A percentile compares a stretch with the other conserved stretches of the same genome.
phyloP scores from a whole-genome alignment of 2,329 filamentous ascomycete genomes.

The Endothia cerciana region DNA sequence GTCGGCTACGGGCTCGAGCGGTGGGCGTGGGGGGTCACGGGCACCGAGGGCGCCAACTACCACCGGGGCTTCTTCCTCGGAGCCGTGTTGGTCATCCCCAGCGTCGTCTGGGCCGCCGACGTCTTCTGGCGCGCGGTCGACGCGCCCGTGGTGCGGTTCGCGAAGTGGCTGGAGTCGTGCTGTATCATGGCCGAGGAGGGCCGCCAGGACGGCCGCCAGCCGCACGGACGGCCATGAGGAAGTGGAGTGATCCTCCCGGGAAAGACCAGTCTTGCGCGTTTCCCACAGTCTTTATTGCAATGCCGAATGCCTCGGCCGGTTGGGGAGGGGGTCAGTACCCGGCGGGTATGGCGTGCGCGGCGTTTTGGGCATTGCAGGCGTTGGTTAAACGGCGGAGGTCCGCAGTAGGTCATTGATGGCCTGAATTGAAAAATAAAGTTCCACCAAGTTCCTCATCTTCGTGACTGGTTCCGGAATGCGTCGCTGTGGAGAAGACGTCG shows the following conservation, averaged over 20 bases:
- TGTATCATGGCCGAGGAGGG: slow-evolving; percentile 36
- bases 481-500: too few species aligned
- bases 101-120: slow-evolving; percentile 59
- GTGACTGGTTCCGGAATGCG: background rate
- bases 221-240: background rate
- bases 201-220: background rate
- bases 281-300: background rate
- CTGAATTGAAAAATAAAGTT: background rate
- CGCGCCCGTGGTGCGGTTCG: slow-evolving; percentile 58
- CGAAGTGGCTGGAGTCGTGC: slow-evolving; percentile 57
- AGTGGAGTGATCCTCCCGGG: background rate
- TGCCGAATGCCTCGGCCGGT: background rate
- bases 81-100: slow-evolving; percentile 52
- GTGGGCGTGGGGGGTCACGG: slow-evolving; percentile 52
- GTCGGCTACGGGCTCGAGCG: slow-evolving; percentile 56
- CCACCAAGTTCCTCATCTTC: background rate
- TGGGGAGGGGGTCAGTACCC: background rate
- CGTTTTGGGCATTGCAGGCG: background rate
- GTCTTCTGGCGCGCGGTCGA: slow-evolving; percentile 61
- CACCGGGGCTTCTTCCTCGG: slow-evolving; percentile 52
- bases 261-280: background rate
- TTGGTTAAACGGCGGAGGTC: background rate
- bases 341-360: background rate
- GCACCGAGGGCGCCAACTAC: slow-evolving; percentile 50
- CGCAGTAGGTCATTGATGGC: background rate